phyloP scores from a whole-genome alignment of 83 land plant genomes.

The Picea abies region DNA sequence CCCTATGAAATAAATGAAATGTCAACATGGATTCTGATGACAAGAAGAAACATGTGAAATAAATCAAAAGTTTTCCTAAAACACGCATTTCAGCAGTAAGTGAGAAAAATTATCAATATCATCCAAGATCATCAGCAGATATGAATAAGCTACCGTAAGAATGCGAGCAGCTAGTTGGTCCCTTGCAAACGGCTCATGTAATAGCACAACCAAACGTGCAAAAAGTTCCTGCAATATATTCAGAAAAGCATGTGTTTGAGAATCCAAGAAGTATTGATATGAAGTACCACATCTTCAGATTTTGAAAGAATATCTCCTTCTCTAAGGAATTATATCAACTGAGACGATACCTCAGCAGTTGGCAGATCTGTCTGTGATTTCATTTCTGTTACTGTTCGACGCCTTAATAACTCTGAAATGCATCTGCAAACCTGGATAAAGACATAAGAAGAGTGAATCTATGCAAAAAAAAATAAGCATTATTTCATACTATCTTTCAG shows the following conservation, averaged over 20 bases:
- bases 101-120: not conserved
- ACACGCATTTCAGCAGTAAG: not conserved
- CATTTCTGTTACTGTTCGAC: slow-evolving; percentile 52
- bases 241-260: not conserved
- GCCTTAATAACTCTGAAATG: slow-evolving; percentile 76
- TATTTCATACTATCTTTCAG: not conserved
- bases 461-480: not conserved
- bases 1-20: not conserved
- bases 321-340: not conserved
- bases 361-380: slow-evolving; percentile 68
- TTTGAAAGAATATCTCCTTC: not conserved
- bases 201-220: slow-evolving; percentile 90
- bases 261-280: not conserved
- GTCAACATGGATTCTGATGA: not conserved
- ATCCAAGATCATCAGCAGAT: not conserved
- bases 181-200: slow-evolving; percentile 91
- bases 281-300: not conserved
- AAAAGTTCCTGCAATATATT: slow-evolving; percentile 74
- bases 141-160: slow-evolving; percentile 54
- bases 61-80: not conserved
- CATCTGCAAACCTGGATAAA: slow-evolving; percentile 84
- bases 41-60: not conserved
- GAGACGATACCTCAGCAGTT: slow-evolving; percentile 71
- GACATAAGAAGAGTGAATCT: slow-evolving; percentile 12
- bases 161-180: slow-evolving; percentile 87